phyloP scores from a whole-genome alignment of 495 filamentous ascomycete species.

The Neurospora sp. region DNA sequence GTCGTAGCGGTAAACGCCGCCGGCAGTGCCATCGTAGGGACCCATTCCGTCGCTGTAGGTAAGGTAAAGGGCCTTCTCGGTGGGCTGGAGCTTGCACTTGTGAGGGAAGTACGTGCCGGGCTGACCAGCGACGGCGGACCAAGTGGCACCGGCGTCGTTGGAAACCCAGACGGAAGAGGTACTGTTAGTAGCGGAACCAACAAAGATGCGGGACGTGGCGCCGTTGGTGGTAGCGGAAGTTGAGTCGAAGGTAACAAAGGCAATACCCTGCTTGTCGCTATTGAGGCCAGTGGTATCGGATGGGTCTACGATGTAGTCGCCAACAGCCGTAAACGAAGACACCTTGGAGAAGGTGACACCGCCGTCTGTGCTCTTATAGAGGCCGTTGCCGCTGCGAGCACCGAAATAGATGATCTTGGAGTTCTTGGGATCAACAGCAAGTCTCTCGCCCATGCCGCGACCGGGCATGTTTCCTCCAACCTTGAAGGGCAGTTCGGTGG shows the following conservation, averaged over 20 bases:
- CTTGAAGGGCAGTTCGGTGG: slow-evolving; percentile 43
- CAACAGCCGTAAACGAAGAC: slow-evolving; percentile 43
- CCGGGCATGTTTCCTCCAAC: slow-evolving; percentile 57
- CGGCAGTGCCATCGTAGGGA: slow-evolving; percentile 44
- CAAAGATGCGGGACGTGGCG: slow-evolving; percentile 48
- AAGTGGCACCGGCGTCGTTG: slow-evolving; percentile 42
- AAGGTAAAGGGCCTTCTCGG: slow-evolving; percentile 45
- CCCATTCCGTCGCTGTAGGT: slow-evolving; percentile 46
- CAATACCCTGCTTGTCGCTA: slow-evolving; percentile 39
- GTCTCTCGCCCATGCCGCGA: slow-evolving; percentile 52
- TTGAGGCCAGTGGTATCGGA: slow-evolving; percentile 35
- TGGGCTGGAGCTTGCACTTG: slow-evolving; percentile 42
- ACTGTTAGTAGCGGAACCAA: slow-evolving; percentile 44
- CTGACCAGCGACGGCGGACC: slow-evolving; percentile 39
- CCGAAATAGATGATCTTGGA: slow-evolving; percentile 48
- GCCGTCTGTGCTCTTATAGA: slow-evolving; percentile 51
- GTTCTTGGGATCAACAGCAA: slow-evolving; percentile 50
- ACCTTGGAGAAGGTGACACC: slow-evolving; percentile 50
- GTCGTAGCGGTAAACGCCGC: slow-evolving; percentile 44
- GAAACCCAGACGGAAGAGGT: slow-evolving; percentile 44
- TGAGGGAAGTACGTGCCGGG: slow-evolving; percentile 44
- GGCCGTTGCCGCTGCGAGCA: slow-evolving; percentile 49
- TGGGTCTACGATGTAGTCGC: slow-evolving; percentile 37
- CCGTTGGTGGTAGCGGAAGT: slow-evolving; percentile 35
- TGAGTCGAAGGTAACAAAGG: slow-evolving; percentile 47